These are phyloP conservation scores for Elaeagnus macrophylla DNA, from an alignment of 306 rosid genomes.

Conservation along the genomic window DNA sequence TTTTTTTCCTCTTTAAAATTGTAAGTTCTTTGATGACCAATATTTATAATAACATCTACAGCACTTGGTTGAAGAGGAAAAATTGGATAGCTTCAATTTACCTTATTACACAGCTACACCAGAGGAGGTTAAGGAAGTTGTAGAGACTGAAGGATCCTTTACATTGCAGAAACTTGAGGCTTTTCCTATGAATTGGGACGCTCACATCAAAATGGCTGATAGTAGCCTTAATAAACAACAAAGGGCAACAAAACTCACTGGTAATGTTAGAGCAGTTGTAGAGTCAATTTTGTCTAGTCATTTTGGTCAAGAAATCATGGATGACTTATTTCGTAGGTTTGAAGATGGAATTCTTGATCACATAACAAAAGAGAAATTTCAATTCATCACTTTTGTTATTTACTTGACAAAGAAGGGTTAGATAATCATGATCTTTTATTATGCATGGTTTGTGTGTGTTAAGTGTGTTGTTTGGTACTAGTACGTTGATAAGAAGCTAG, in stretches of 20 bases:
- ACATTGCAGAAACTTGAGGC: conserved; percentile 7
- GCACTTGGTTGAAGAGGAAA: conserved; percentile 25
- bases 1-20: no score
- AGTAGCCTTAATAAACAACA: conserved; percentile 9
- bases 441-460: no score
- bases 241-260: conserved; percentile 15
- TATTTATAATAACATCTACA: neutral
- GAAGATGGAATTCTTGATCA: conserved; percentile 6
- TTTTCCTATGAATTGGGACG: conserved; percentile 26
- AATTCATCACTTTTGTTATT: conserved; percentile 3
- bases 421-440: no score
- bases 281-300: conserved; percentile 28
- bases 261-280: conserved; percentile 12
- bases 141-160: conserved; percentile 29
- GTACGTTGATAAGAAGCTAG: no score
- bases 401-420: conserved; percentile 3
- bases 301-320: conserved; percentile 28
- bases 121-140: conserved; percentile 22
- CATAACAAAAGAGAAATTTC: conserved; percentile 7
- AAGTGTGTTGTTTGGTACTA: no score
- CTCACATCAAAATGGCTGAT: conserved; percentile 9
- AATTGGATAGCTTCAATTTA: conserved; percentile 25
- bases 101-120: conserved; percentile 23
- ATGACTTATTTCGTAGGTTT: conserved; percentile 28
- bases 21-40: no score